Evolutionary conservation across 202 grass and related monocot species (phyloP).

Genomic region (Bolboschoenoplectus hybrid): DNA sequence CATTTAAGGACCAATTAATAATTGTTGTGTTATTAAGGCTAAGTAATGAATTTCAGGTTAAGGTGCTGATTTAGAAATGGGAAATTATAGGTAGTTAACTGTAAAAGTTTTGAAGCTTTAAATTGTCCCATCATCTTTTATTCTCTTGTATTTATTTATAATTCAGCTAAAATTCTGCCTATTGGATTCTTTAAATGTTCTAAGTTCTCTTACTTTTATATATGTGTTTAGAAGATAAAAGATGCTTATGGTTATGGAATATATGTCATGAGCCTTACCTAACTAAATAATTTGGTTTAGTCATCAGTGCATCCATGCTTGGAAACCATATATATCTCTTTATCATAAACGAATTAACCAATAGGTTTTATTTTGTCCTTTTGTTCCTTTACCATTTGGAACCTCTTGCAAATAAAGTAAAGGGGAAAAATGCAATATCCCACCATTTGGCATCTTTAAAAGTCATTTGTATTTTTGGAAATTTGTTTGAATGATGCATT

Average conservation of each 20-base stretch:
- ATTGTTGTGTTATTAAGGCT: neutral
- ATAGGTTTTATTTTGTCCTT: neutral
- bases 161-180: neutral
- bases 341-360: constrained; percentile 14
- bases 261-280: neutral
- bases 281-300: constrained; percentile 28
- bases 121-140: neutral
- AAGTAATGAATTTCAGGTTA: neutral
- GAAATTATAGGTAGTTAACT: constrained; percentile 12
- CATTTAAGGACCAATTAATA: neutral
- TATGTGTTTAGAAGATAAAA: neutral
- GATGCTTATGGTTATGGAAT: constrained; percentile 13
- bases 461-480: neutral
- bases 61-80: neutral
- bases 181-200: neutral
- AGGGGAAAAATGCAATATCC: neutral
- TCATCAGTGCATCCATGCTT: constrained; percentile 11
- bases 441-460: constrained; percentile 27
- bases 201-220: neutral
- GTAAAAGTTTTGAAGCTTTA: neutral
- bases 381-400: constrained; percentile 9
- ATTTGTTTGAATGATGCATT: neutral
- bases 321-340: constrained; percentile 23
- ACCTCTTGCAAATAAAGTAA: constrained; percentile 13
- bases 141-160: neutral